phyloP scores from a whole-genome alignment of 305 asterid genomes.

The Fraxinus platypoda region DNA sequence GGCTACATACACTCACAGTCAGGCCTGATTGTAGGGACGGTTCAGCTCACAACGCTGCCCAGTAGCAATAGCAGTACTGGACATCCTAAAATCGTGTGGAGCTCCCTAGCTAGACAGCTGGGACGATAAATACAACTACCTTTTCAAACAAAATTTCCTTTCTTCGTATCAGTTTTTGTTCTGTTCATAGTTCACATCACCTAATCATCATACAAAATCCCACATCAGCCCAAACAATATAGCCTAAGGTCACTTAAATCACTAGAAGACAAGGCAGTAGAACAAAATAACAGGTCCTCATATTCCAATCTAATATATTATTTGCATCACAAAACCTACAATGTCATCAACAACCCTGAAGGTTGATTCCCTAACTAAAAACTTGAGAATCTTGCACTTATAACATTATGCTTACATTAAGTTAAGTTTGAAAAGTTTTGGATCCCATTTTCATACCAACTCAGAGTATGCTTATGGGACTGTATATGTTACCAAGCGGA shows the following conservation, averaged over 20 bases:
- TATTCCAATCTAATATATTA: not conserved
- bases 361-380: not conserved
- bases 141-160: not conserved
- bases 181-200: not conserved
- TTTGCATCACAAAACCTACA: not conserved
- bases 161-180: not conserved
- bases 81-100: not conserved
- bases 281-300: not conserved
- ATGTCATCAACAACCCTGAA: not conserved
- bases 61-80: not conserved
- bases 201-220: not conserved
- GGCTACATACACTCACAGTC: not conserved
- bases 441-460: not conserved
- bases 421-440: not conserved
- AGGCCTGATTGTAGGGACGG: not conserved
- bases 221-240: not conserved
- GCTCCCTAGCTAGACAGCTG: not conserved
- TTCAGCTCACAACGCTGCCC: not conserved
- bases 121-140: not conserved
- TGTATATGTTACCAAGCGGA: not conserved
- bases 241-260: not conserved
- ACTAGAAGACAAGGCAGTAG: not conserved
- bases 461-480: not conserved
- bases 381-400: constrained; percentile 11
- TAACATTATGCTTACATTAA: not conserved